Conservation (phyloP, 225 moss, liverwort and hornwort species). For the Sphagnum contortum region DNA sequence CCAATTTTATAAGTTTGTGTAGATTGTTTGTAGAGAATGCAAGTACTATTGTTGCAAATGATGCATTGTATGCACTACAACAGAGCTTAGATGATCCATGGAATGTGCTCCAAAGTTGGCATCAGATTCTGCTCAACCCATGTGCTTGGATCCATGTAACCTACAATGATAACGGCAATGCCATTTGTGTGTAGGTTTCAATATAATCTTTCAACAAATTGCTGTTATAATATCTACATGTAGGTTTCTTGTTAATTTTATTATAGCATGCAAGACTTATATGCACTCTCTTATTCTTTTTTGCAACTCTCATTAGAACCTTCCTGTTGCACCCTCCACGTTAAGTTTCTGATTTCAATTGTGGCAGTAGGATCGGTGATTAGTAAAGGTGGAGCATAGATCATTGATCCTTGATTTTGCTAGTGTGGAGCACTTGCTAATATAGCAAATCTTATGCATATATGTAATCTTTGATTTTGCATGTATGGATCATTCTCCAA, state of each 20-base stretch:
- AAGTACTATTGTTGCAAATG: constrained; percentile 14
- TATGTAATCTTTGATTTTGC: no score
- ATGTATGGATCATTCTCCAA: no score
- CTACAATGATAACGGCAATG: constrained; percentile 43
- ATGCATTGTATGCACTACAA: constrained; percentile 49
- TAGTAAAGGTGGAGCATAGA: no score
- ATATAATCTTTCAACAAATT: no score
- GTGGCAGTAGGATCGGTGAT: no score
- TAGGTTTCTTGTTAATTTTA: background rate
- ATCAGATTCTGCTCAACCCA: constrained; percentile 56
- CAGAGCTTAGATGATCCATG: constrained; percentile 47
- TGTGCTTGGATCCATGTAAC: constrained; percentile 71
- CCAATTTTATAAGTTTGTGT: no score
- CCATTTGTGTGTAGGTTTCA: constrained; percentile 46
- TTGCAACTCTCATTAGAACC: background rate
- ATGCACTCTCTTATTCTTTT: background rate
- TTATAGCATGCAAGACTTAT: no score
- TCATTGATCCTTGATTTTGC: no score
- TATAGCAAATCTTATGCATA: no score
- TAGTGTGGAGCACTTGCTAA: no score
- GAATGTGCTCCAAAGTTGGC: constrained; percentile 61
- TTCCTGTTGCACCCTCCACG: background rate
- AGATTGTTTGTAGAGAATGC: no score
- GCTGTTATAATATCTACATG: background rate
- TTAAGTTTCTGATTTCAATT: no score